Base-by-base conservation (phyloP, 495 filamentous ascomycete species). In the Apodospora peruviana region DNA sequence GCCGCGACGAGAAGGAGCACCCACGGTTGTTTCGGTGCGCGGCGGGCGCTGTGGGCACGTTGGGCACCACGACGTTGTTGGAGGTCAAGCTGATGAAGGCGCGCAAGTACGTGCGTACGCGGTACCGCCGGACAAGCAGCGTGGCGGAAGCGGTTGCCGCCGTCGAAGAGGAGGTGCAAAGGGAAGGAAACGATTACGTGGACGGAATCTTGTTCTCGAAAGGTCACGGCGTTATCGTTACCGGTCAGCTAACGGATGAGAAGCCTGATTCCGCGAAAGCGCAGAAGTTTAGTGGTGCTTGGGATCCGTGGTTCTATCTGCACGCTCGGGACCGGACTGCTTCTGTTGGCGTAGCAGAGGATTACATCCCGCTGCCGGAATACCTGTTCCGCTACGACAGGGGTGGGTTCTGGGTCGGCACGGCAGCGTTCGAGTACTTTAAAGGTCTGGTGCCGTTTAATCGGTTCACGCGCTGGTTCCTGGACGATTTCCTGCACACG, bases 401-500 rank as follows among this genome's bases (percentile, higher is more conserved):
- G 7, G 79, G 77, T 38, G 76, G 71, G 0, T 83, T 83, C 71
- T 82, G 78, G 79, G 74, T 80, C 16, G 77, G 78, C 27, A 50
- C 58, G 20, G 71, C 71, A 5, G 79, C 76, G 9, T 83, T 81
- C 61, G 46, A 66, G 22, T 81, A 79, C 57, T 81, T 81, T 62
- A 32, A 52, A 19, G 62, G 47, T 20, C 21, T 66, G 8, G 68
- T 79, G 9, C 80, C 80, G 2, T 83, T 82, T 62, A 79, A 64
- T 18, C 65, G 67, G 25, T 55, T 78, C 55, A 79, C 72, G 23
- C 68, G 79, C 24, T 80, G 71, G 70, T 68, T 76, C 50, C 76
- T 85, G 10, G 80, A 86, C 56, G 74, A 79, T 59, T 83, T 85
- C 51, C 49, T 82, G 48, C 82, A 83, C 59, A 84, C 82, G 39